Conservation (phyloP, 2,329 filamentous ascomycete genomes). For the Xylariaceae sp. region DNA sequence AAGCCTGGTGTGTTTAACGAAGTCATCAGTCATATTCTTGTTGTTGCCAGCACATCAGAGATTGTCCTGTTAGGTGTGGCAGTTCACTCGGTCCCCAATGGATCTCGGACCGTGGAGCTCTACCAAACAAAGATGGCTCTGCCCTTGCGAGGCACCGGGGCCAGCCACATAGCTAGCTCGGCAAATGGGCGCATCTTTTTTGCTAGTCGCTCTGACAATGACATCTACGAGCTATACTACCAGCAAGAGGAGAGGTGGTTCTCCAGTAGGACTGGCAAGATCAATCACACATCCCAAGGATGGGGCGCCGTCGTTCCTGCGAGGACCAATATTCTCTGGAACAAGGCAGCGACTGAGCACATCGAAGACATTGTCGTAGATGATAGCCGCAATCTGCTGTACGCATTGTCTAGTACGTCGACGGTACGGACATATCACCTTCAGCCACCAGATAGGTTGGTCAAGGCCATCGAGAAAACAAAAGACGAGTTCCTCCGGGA, state of each 20-base stretch:
- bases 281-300: conserved; percentile 78
- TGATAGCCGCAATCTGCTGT: conserved; percentile 81
- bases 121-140: conserved; percentile 88
- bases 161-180: conserved; percentile 76
- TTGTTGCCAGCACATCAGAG: conserved; percentile 81
- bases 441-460: conserved; percentile 59
- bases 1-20: conserved; percentile 83
- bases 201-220: conserved; percentile 72
- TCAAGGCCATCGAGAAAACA: conserved; percentile 62
- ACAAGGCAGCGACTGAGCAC: conserved; percentile 53
- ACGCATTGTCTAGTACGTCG: conserved; percentile 82
- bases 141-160: conserved; percentile 69
- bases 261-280: conserved; percentile 77
- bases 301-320: conserved; percentile 62
- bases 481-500: conserved; percentile 61
- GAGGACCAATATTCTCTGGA: conserved; percentile 46
- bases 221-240: conserved; percentile 91
- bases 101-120: conserved; percentile 68
- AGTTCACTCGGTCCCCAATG: conserved; percentile 62
- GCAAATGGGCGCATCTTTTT: conserved; percentile 92
- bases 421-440: conserved; percentile 91
- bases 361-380: conserved; percentile 81
- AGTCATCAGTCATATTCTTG: conserved; percentile 81
- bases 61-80: conserved; percentile 84
- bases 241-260: conserved; percentile 99